Percentiles rank a stretch among this genome's conserved stretches.
Evolutionary conservation across 2,329 filamentous ascomycete genomes (phyloP).

Genomic region (Diaporthe sp.): DNA sequence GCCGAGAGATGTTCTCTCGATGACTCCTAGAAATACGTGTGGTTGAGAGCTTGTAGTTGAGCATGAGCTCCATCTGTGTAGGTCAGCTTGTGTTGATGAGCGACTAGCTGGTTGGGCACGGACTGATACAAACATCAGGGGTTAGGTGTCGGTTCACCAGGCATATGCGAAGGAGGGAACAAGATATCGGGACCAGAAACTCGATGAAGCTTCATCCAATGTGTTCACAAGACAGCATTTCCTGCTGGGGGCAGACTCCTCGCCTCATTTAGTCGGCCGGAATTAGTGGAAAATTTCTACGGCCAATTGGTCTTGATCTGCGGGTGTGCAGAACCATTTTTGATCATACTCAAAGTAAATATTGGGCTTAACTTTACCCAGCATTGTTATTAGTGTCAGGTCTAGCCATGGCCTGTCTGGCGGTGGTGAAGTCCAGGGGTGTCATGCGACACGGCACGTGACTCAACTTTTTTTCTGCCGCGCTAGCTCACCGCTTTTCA

Average conservation of each 20-base stretch:
- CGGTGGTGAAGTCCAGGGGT: background rate
- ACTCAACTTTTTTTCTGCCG: background rate
- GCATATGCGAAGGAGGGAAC: background rate
- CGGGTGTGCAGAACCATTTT: background rate
- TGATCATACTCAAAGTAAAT: background rate
- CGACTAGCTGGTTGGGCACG: background rate
- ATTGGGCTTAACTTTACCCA: background rate
- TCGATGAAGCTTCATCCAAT: background rate
- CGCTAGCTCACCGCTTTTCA: background rate
- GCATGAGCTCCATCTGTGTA: background rate
- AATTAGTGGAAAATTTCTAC: background rate
- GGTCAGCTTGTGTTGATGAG: background rate
- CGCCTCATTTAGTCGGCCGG: background rate
- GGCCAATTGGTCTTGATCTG: too few species aligned
- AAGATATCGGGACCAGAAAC: background rate
- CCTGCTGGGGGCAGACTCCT: background rate
- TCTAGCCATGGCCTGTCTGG: background rate
- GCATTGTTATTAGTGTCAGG: background rate
- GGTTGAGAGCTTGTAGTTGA: background rate
- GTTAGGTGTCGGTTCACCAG: too few species aligned
- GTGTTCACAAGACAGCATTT: background rate
- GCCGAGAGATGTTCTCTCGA: background rate
- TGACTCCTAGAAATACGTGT: background rate
- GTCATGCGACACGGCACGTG: slow-evolving; percentile 32
- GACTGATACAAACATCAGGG: background rate